These are phyloP conservation scores for Macrophomina pseudophaseolina DNA, from an alignment of 2,329 filamentous ascomycete species.

Conservation along the genomic window DNA sequence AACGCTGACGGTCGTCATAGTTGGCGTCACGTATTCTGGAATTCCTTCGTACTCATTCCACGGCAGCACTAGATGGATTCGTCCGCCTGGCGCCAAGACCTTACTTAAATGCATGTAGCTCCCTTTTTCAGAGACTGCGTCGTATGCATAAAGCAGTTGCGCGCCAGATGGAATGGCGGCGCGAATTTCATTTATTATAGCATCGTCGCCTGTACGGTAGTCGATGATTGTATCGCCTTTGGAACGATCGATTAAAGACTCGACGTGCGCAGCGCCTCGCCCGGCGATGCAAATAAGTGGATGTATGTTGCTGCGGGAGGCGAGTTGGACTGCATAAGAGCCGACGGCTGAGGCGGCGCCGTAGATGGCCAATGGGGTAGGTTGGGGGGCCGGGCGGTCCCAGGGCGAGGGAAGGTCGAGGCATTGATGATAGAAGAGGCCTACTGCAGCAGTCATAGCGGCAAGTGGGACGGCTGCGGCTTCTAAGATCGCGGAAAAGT, in stretches of 20 bases:
- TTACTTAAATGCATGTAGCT: conserved; percentile 48
- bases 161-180: conserved; percentile 33
- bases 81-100: conserved; percentile 43
- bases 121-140: conserved; percentile 31
- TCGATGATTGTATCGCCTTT: conserved; percentile 66
- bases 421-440: conserved; percentile 48
- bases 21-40: neutral
- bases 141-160: conserved; percentile 40
- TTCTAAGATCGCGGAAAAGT: conserved; percentile 39
- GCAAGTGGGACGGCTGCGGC: conserved; percentile 61
- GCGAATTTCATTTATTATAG: conserved; percentile 32
- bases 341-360: conserved; percentile 63
- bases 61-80: conserved; percentile 49
- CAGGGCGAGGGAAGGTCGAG: conserved; percentile 58
- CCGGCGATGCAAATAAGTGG: conserved; percentile 67
- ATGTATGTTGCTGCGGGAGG: conserved; percentile 60
- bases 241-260: conserved; percentile 51
- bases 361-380: conserved; percentile 53
- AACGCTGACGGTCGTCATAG: conserved; percentile 7
- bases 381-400: conserved; percentile 38
- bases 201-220: conserved; percentile 54
- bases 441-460: conserved; percentile 60
- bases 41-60: conserved; percentile 44
- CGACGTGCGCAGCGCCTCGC: conserved; percentile 56
- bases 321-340: conserved; percentile 63